Evolutionary conservation across 2,329 filamentous ascomycete species (phyloP).

Genomic region (Blastomyces gilchristii): DNA sequence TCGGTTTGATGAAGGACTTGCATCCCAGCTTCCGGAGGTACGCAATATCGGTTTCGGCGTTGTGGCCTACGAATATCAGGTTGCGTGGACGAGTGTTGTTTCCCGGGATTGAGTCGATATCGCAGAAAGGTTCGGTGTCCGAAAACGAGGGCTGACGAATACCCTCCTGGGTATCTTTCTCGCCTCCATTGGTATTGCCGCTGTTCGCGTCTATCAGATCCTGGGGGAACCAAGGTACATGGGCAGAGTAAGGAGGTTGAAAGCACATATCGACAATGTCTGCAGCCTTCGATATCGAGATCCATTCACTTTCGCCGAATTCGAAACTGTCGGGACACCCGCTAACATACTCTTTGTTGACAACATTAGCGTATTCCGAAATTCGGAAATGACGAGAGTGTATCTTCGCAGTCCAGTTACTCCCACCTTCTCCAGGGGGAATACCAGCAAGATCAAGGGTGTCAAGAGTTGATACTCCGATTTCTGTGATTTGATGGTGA

Average conservation of each 20-base stretch:
- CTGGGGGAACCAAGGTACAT: slow-evolving; percentile 8
- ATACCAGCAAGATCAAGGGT: slow-evolving; percentile 48
- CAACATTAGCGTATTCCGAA: slow-evolving; percentile 53
- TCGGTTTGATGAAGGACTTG: slow-evolving; percentile 30
- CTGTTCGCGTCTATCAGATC: background rate
- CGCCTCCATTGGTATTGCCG: background rate
- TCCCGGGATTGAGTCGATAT: background rate
- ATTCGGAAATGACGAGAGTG: slow-evolving; percentile 66
- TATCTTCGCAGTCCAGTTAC: slow-evolving; percentile 59
- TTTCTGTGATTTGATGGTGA: slow-evolving; percentile 62
- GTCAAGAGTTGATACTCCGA: slow-evolving; percentile 76
- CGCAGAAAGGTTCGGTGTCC: background rate
- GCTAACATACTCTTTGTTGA: slow-evolving; percentile 57
- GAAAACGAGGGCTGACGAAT: background rate
- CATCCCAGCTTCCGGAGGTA: slow-evolving; percentile 56
- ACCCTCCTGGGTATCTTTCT: background rate
- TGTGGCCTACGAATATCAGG: slow-evolving; percentile 72
- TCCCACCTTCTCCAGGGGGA: slow-evolving; percentile 51
- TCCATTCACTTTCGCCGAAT: slow-evolving; percentile 50
- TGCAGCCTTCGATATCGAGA: slow-evolving; percentile 39
- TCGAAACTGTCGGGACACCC: slow-evolving; percentile 74
- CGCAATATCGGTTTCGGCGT: slow-evolving; percentile 54
- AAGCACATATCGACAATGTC: slow-evolving; percentile 46
- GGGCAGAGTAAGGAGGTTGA: slow-evolving; percentile 43
- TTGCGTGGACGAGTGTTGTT: slow-evolving; percentile 35